Evolutionary conservation across 169 alveolate genomes (phyloP).

Genomic region (Eimeria falciformis): DNA sequence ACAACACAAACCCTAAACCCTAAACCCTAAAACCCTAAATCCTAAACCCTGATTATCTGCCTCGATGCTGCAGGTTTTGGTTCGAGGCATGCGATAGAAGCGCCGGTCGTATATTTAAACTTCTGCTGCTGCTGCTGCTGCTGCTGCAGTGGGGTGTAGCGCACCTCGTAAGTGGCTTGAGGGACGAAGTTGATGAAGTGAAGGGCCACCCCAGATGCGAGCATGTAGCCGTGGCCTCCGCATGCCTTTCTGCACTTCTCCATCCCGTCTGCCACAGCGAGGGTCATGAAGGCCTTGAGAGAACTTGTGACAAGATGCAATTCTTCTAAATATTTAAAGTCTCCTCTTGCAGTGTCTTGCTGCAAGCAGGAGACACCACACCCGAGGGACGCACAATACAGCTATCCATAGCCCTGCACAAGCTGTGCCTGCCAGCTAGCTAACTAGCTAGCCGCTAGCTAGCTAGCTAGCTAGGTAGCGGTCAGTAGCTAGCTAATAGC

Average conservation of each 20-base stretch:
- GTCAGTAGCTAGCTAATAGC: no score
- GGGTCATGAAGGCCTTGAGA: conserved; percentile 70
- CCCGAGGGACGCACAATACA: no score
- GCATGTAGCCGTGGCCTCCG: conserved; percentile 77
- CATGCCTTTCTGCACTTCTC: conserved; percentile 74
- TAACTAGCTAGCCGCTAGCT: no score
- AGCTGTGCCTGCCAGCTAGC: no score
- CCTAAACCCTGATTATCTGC: not conserved
- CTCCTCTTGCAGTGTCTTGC: conserved; percentile 10
- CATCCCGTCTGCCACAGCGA: conserved; percentile 66
- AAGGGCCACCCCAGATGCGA: conserved; percentile 70
- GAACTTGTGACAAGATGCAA: conserved; percentile 70
- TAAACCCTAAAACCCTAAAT: not conserved
- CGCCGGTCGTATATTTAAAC: not conserved
- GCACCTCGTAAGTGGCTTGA: conserved; percentile 76
- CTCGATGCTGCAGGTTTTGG: not conserved
- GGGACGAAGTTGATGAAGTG: conserved; percentile 69
- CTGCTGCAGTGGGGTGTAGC: not conserved
- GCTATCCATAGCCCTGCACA: no score
- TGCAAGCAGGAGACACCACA: no score
- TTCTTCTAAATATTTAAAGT: conserved; percentile 35
- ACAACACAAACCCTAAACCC: not conserved
- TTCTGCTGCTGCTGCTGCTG: not conserved
- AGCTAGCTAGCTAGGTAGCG: no score
- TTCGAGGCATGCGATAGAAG: not conserved